Percentiles rank a stretch among this genome's conserved stretches.
phyloP scores from a whole-genome alignment of 208 protist species.

The Trypanosoma rangeli region DNA sequence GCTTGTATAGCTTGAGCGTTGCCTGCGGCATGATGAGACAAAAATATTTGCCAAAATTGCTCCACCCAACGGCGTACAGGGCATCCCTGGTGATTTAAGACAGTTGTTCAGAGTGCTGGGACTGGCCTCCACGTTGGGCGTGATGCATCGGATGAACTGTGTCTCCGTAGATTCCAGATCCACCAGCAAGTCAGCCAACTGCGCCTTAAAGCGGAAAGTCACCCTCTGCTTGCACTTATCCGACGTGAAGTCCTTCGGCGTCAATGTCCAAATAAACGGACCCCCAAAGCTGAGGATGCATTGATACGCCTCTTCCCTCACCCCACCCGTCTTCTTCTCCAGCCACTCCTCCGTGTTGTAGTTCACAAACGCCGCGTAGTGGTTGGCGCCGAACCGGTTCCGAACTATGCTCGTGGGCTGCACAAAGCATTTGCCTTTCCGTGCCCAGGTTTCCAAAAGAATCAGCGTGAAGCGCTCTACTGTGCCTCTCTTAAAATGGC shows the following conservation, averaged over 20 bases:
- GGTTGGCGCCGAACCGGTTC: slow-evolving; percentile 88
- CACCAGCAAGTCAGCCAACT: slow-evolving; percentile 67
- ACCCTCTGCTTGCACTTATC: slow-evolving; percentile 78
- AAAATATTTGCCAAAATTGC: slow-evolving; percentile 80
- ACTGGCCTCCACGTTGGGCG: slow-evolving; percentile 84
- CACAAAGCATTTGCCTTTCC: slow-evolving; percentile 74
- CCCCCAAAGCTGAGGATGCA: slow-evolving; percentile 46
- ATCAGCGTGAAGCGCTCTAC: slow-evolving; percentile 73
- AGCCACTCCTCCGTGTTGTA: slow-evolving; percentile 90
- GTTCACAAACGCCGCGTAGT: slow-evolving; percentile 90
- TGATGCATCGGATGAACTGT: slow-evolving; percentile 95
- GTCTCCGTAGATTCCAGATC: slow-evolving; percentile 87
- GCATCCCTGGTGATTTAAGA: slow-evolving; percentile 90
- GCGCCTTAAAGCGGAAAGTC: slow-evolving; percentile 75
- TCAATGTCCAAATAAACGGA: slow-evolving; percentile 62
- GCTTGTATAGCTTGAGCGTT: slow-evolving; percentile 40
- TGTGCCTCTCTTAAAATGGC: slow-evolving; percentile 77
- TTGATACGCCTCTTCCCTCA: slow-evolving; percentile 84
- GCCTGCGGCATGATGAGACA: slow-evolving; percentile 64
- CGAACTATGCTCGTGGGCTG: slow-evolving; percentile 81
- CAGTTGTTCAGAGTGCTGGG: slow-evolving; percentile 64
- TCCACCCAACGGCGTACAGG: slow-evolving; percentile 76
- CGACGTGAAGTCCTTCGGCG: slow-evolving; percentile 39
- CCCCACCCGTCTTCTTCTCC: slow-evolving; percentile 90
- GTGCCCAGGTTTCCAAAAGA: slow-evolving; percentile 62